phyloP scores from a whole-genome alignment of 2,329 filamentous ascomycete species.

The Fusarium siculi region DNA sequence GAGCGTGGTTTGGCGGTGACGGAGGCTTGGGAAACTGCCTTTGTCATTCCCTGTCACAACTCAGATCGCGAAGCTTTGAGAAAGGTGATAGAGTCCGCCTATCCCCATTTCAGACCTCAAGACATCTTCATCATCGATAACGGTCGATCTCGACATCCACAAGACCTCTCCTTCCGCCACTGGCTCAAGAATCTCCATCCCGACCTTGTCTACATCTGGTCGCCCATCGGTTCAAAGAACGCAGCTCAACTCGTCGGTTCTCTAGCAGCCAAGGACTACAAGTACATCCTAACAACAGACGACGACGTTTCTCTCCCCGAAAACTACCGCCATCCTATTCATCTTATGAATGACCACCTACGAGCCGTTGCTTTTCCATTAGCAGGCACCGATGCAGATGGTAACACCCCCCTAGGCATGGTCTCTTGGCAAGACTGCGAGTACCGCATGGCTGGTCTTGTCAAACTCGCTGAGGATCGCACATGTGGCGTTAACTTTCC shows the following conservation, averaged over 20 bases:
- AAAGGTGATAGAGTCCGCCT: not conserved
- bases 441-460: not conserved
- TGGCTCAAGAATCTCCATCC: not conserved
- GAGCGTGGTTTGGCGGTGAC: not conserved
- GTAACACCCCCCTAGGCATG: not conserved
- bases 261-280: not conserved
- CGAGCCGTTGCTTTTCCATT: not conserved
- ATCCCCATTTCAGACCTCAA: constrained; percentile 1
- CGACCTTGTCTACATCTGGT: not conserved
- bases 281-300: constrained; percentile 3
- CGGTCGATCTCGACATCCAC: not conserved
- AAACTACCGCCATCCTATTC: not conserved
- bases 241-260: constrained; percentile 1
- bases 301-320: not conserved
- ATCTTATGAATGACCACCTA: not conserved
- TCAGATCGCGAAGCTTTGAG: not conserved
- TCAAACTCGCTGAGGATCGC: constrained; percentile 1
- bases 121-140: constrained; percentile 12
- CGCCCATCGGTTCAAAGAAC: constrained; percentile 3
- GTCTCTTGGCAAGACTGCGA: constrained; percentile 7
- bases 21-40: not conserved
- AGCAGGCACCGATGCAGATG: not conserved
- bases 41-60: constrained; percentile 3
- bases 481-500: constrained; percentile 2
- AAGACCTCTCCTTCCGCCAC: not conserved